phyloP scores from a whole-genome alignment of 768 basidiomycete species.

The Mycena polygramma region DNA sequence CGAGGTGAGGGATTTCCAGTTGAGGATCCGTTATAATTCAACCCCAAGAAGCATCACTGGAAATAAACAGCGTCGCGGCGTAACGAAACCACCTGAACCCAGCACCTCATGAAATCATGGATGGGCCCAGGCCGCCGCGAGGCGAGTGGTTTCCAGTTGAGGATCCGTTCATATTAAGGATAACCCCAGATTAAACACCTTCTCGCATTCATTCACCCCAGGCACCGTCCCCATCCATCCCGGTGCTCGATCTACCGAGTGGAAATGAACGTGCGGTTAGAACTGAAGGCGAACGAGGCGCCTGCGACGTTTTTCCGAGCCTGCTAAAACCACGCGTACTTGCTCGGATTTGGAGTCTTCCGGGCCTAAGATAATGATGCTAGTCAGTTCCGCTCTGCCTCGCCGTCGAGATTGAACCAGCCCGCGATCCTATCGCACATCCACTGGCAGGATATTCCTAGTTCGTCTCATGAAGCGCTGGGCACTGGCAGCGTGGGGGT shows the following conservation, averaged over 20 bases:
- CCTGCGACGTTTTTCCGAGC: background rate
- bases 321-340: background rate
- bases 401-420: background rate
- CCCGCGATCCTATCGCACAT: conserved; percentile 12
- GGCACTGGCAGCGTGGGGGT: background rate
- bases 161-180: background rate
- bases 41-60: background rate
- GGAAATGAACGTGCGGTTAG: conserved; percentile 4
- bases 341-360: background rate
- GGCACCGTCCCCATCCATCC: background rate
- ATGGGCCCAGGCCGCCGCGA: background rate
- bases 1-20: background rate
- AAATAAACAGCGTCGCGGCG: background rate
- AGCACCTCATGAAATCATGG: background rate
- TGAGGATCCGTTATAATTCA: too few species aligned
- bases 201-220: background rate
- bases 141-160: background rate
- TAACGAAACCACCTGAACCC: background rate
- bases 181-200: background rate
- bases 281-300: background rate
- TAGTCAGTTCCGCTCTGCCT: conserved; percentile 3
- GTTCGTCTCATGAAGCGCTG: background rate
- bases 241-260: conserved; percentile 11
- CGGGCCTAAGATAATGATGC: conserved; percentile 8
- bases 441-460: background rate